Evolutionary conservation across 139 green algal genomes (phyloP), one percentile per base, ranked within the genome.

Genomic region (Chara braunii): DNA sequence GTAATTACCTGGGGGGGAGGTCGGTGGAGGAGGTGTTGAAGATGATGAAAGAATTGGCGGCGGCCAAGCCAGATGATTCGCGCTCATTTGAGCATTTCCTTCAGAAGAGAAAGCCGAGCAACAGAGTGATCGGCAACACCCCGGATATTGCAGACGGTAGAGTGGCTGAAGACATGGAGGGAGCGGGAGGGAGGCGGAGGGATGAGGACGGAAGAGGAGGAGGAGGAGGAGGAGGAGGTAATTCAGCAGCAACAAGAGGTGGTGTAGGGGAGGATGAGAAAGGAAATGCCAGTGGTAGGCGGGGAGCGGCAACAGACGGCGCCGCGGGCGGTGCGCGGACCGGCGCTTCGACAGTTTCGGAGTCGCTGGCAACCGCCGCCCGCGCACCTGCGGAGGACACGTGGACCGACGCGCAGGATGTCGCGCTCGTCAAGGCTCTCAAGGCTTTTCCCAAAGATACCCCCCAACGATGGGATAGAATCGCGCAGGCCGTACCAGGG

Each of bases 401-500:
- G 29, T 95, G 89, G 89, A 86, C 51, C 6, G 80, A 90, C 43
- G 85, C 68, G 51, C 86, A 96, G 75, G 83, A 94, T 75, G 56
- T 93, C 37, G 85, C 82, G 0, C 77, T 97, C 34, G 87, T 97
- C 32, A 85, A 92, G 63, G 90, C 90, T 2, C 68, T 96, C 8
- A 97, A 97, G 82, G 56, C 78, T 35, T 83, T 89, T 56, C 74
- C 78, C 22, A 96, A 95, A 58, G 89, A 95, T 2, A 62, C 63
- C 31, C 8, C 63, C 18, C 12, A 24, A 54, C 44, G 79, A 29
- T 95, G 88, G 87, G 83, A 86, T 9, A 50, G 63, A 5, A 80
- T 96, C 14, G 71, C 85, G 2, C 56, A 60, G 12, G 52, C 79
- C 33, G 87, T 97, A 66, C 78, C 78, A 1, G 91, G 85, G 30